Base-by-base conservation (phyloP, 2,329 filamentous ascomycete species). In the Nemania sp. region DNA sequence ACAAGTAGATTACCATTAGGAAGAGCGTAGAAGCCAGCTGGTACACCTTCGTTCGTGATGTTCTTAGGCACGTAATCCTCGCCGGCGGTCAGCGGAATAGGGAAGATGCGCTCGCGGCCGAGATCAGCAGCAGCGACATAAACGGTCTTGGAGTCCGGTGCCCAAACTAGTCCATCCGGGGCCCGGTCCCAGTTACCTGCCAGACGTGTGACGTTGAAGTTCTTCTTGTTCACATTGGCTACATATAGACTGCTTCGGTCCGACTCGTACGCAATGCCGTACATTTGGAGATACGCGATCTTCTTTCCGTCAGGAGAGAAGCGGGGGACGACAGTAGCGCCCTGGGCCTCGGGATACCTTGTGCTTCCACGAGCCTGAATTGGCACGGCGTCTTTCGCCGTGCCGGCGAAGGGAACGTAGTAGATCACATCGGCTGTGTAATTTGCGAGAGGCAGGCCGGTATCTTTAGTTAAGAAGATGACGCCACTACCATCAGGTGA, bases 281-380 rank as follows among this genome's bases (percentile, higher is more conserved):
- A 82, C 88, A 89, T 90, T 71, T 88, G 86, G 59, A 90, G 76
- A 73, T 90, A 91, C 3, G 87, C 88, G 49, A 88, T 79, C 58
- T 83, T 81, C 54, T 82, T 84, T 53, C 89, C 87, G 69, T 87
- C 82, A 0, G 86, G 86, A 18, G 88, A 89, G 78, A 90, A 90
- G 15, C 75, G 73, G 5, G 80, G 80, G 8, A 71, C 74, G 1
- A 77, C 77, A 3, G 77, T 75, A 10, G 80, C 79, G 1, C 80
- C 80, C 63, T 80, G 69, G 0, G 78, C 71, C 10, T 78, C 75
- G 2, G 73, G 69, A 61, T 80, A 76, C 67, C 72, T 71, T 18
- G 74, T 77, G 53, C 58, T 75, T 5, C 74, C 75, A 18, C 77
- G 74, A n/a, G 75, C 73, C 58, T 81, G 80, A 63, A 81, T 76